phyloP scores from a whole-genome alignment of 2,329 filamentous ascomycete genomes.

The Emmonsiellopsis sp. region DNA sequence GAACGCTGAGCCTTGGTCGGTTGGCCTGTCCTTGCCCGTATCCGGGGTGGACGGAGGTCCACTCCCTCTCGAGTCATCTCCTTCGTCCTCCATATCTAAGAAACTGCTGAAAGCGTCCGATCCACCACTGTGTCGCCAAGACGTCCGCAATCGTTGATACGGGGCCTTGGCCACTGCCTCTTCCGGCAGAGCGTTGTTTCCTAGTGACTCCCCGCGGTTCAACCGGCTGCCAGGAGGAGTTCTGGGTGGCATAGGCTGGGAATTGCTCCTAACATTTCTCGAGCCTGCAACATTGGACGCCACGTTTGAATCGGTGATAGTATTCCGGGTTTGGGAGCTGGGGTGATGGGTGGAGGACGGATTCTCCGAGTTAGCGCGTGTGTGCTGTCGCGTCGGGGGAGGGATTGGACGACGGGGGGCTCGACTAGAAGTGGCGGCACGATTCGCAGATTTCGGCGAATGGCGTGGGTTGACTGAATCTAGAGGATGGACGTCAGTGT shows the following conservation, averaged over 20 bases:
- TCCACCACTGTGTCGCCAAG: slow-evolving; percentile 30
- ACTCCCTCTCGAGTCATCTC: slow-evolving; percentile 18
- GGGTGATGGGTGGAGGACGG: slow-evolving; percentile 5
- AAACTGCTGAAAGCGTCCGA: slow-evolving; percentile 34
- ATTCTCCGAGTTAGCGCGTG: slow-evolving; percentile 57
- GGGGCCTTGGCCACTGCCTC: slow-evolving; percentile 22
- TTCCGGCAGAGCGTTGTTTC: slow-evolving; percentile 14
- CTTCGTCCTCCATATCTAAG: slow-evolving; percentile 35
- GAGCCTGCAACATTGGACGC: slow-evolving; percentile 29
- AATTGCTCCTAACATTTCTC: slow-evolving; percentile 43
- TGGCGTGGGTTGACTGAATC: slow-evolving; percentile 7
- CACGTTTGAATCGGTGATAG: slow-evolving; percentile 12
- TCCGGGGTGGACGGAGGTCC: slow-evolving; percentile 20
- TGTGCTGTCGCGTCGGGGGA: slow-evolving; percentile 52
- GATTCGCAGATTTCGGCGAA: slow-evolving; percentile 23
- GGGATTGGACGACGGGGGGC: slow-evolving; percentile 47
- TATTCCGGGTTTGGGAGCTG: slow-evolving; percentile 6
- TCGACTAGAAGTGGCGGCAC: slow-evolving; percentile 54
- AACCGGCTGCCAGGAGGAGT: slow-evolving; percentile 30
- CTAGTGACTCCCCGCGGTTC: slow-evolving; percentile 18
- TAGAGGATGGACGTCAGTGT: not conserved
- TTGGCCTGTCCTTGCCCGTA: slow-evolving; percentile 22
- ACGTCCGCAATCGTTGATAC: slow-evolving; percentile 23
- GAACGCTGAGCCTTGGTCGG: slow-evolving; percentile 32
- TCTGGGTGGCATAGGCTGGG: slow-evolving; percentile 38